phyloP scores from a whole-genome alignment of 169 alveolate species.

The Cyclospora cayetanensis region DNA sequence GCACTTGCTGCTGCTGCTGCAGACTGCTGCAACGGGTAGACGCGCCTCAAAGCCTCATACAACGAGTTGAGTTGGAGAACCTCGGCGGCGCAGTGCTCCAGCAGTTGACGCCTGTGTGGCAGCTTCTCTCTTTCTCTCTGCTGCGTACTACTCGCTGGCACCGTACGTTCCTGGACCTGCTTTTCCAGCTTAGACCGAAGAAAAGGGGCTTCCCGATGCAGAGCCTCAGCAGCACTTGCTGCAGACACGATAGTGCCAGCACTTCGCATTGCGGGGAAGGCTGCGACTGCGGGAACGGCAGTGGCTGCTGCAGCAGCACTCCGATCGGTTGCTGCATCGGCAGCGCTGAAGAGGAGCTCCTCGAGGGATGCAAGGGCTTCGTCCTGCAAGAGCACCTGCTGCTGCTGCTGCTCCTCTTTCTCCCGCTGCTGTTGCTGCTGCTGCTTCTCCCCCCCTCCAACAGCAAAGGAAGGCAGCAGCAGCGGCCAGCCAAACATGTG shows the following conservation, averaged over 20 bases:
- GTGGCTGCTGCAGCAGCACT: not conserved
- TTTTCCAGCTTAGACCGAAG: not conserved
- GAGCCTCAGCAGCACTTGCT: not conserved
- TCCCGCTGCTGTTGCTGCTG: not conserved
- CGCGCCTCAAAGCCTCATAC: not conserved
- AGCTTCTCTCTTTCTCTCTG: not conserved
- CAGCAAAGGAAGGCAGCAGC: not conserved
- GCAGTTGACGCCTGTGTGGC: not conserved
- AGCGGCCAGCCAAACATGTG: not conserved
- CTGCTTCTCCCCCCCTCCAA: not conserved
- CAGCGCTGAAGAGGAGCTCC: not conserved
- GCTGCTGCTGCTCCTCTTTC: not conserved
- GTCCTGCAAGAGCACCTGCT: not conserved
- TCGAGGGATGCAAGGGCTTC: not conserved
- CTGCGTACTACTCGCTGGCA: not conserved
- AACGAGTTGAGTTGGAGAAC: not conserved
- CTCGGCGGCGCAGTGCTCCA: not conserved
- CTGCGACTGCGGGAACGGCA: not conserved
- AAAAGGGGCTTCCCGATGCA: not conserved
- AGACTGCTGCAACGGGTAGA: not conserved
- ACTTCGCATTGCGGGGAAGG: not conserved
- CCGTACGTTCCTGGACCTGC: not conserved
- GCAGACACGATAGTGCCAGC: not conserved
- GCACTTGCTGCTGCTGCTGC: not conserved
- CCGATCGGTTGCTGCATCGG: not conserved